Evolutionary conservation across 768 basidiomycete genomes (phyloP), one percentile per base, ranked within the genome.

Genomic region (Scleroderma citrinum): DNA sequence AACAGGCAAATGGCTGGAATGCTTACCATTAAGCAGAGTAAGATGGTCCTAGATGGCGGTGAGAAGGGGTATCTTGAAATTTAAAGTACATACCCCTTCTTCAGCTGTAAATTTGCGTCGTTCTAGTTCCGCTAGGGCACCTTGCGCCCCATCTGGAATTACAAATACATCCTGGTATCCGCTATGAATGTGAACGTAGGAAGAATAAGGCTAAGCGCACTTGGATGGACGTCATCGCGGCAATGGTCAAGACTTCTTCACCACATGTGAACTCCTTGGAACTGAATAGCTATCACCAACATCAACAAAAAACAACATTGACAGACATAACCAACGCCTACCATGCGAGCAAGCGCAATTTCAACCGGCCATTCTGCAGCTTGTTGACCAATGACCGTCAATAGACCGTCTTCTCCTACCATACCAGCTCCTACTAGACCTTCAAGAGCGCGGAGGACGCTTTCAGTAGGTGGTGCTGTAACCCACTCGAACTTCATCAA

Each of bases 401-500:
- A 69, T 48, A 85, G 73, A 3, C 91, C 87, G 53, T 88, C 83
- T 43, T 85, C 81, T 31, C 85, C 88, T 7, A 97, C 72, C 78
- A 96, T 92, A 11, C 87, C 88, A 20, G 91, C 75, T 20, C 81
- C 77, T 37, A 80, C 80, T 26, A 98, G 71, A 31, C 84, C 83
- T 62, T 97, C 95, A 38, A 98, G 67, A 16, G 92, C 92, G 34
- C 92, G 75, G 38, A 93, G 69, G 30, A 97, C 78, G 57, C 83
- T 86, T 63, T 91, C 88, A 11, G 86, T 83, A 3, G 92, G 90
- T 30, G 96, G 96, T 0, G 83, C 73, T 26, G 86, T 85, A 29
- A 98, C 80, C 87, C 93, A 99, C 61, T 98, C 93, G 62, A 98
- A 95, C 61, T 88, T 89, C 79, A 96, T 86, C 13, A 98, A 66